phyloP scores from a whole-genome alignment of 805 yeast species.

The Yamadazyma insecticola region DNA sequence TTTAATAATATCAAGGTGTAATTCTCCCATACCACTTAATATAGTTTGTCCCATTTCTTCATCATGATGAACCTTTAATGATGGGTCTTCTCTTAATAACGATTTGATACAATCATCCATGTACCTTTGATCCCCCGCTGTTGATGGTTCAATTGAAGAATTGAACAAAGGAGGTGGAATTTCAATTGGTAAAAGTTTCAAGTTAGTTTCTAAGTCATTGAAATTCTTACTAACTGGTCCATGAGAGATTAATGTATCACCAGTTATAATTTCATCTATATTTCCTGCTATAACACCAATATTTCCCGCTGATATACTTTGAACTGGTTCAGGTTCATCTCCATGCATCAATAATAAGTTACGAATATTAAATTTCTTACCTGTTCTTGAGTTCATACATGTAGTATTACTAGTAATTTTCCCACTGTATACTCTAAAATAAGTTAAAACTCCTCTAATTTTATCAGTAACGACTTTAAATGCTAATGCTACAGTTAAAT shows the following conservation, averaged over 20 bases:
- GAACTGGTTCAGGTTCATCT: slow-evolving; percentile 71
- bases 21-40: slow-evolving; percentile 94
- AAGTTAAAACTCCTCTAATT: slow-evolving; percentile 76
- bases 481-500: slow-evolving; percentile 73
- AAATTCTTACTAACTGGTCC: slow-evolving; percentile 44
- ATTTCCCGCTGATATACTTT: slow-evolving; percentile 63
- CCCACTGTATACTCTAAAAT: slow-evolving; percentile 87
- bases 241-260: slow-evolving; percentile 80
- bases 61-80: slow-evolving; percentile 64
- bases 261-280: slow-evolving; percentile 74
- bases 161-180: slow-evolving; percentile 94
- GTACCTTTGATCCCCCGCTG: slow-evolving; percentile 73
- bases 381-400: slow-evolving; percentile 66
- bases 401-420: slow-evolving; percentile 56
- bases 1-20: slow-evolving; percentile 84
- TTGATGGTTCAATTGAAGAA: slow-evolving; percentile 74
- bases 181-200: slow-evolving; percentile 66
- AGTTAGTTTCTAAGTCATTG: slow-evolving; percentile 36
- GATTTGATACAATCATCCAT: slow-evolving; percentile 66
- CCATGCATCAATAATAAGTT: slow-evolving; percentile 84
- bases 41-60: slow-evolving; percentile 88
- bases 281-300: slow-evolving; percentile 85
- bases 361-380: slow-evolving; percentile 59
- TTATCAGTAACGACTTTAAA: slow-evolving; percentile 90
- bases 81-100: slow-evolving; percentile 86